Conservation (phyloP, 2,329 filamentous ascomycete species). For the Venturia aucupariae region DNA sequence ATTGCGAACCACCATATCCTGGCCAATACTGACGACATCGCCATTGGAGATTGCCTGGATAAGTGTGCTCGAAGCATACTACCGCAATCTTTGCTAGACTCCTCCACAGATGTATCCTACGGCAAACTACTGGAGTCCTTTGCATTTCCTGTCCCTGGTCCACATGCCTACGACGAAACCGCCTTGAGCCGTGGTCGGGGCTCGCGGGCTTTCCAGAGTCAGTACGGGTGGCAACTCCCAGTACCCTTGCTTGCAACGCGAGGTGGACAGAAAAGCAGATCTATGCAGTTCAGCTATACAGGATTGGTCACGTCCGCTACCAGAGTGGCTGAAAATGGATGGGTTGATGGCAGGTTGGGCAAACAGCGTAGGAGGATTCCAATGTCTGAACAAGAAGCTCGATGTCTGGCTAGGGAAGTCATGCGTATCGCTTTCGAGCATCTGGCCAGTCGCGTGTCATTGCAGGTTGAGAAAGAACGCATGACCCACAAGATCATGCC, state of each 20-base stretch:
- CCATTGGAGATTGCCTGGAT: conserved; percentile 84
- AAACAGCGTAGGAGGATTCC: conserved; percentile 25
- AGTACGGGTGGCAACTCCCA: conserved; percentile 13
- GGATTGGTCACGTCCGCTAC: conserved; percentile 49
- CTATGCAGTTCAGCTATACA: conserved; percentile 64
- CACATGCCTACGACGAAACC: not conserved
- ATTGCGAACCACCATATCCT: conserved; percentile 64
- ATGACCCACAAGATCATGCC: not conserved
- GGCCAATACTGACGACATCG: conserved; percentile 65
- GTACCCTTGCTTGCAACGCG: conserved; percentile 23
- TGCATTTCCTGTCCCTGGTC: conserved; percentile 44
- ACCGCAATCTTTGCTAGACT: conserved; percentile 48
- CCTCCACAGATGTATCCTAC: conserved; percentile 49
- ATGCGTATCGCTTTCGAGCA: conserved; percentile 86
- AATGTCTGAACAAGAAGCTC: conserved; percentile 52
- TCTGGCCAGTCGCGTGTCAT: conserved; percentile 62
- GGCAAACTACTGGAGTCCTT: conserved; percentile 70
- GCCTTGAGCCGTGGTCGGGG: not conserved
- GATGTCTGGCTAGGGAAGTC: conserved; percentile 58
- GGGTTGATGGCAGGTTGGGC: conserved; percentile 23
- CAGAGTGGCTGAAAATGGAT: conserved; percentile 39
- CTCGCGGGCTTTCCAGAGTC: not conserved
- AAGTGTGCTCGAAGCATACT: conserved; percentile 73
- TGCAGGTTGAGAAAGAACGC: conserved; percentile 46
- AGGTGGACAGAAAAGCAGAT: conserved; percentile 27